Evolutionary conservation across 441 rosid genomes (phyloP), one percentile per base, ranked within the genome.

Genomic region (Populus hybrid): DNA sequence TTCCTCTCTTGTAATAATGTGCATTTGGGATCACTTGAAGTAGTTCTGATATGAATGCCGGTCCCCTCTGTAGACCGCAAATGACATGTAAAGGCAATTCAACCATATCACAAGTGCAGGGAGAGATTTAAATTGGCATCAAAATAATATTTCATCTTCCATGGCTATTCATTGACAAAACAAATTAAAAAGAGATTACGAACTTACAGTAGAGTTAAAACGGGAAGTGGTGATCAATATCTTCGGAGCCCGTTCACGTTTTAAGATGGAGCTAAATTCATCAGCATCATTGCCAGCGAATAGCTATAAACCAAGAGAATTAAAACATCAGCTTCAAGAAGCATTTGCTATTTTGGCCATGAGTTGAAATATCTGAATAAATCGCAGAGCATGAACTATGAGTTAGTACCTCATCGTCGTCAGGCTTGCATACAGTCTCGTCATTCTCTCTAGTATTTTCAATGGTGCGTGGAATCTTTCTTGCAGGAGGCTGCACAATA

Each of bases 401-500:
- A 20, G 9, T 8, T 8, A 78, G 35, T 84, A 94, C 99, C 91
- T 95, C 98, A 77, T 92, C 98, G 18, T 93, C 99, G 50, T 92
- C 95, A 8, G 96, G 96, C 86, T 83, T 87, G 88, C 98, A 95
- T 34, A 93, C 86, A 3, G 98, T 95, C 77, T 93, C 98, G 76
- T 95, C 99, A 6, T 73, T 12, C 82, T 95, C 99, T 69, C 99
- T 86, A 3, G 98, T 91, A 77, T 93, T 95, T 87, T 95, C 99
- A 57, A 95, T 92, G 20, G 97, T 95, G 12, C 84, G 90, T 66
- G 99, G 98, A 36, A 85, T 81, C 78, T 36, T 85, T 84, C 87
- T 95, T 59, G 87, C 85, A n/a, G 91, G 88, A 76, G 95, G 99
- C 98, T 93, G 87, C 76, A 83, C 21, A 59, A 38, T 21, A 10